Evolutionary conservation across 164 flowering plant genomes (phyloP), one percentile per base, ranked within the genome.

Genomic region (Aristolochia contorta): DNA sequence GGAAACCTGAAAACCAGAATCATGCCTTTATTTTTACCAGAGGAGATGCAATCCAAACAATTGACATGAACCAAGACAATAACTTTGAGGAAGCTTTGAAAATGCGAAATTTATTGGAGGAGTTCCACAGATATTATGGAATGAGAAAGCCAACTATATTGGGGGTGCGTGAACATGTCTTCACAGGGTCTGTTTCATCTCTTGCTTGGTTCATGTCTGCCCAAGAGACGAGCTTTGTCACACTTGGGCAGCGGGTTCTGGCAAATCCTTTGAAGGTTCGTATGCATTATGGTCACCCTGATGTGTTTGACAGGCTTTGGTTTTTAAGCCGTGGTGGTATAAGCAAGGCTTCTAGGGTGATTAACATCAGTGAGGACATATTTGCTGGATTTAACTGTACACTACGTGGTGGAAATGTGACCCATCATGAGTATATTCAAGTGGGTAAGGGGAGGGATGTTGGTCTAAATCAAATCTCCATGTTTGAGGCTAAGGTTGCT

Each of bases 151-250:
- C 98, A 13, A 89, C 98, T 25, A 89, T 92, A 30, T 74, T 92
- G 54, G 98, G 98, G 60, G 93, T 92, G 19, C 89, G 98, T 25
- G 98, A 92, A 70, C 78, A 84, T 61, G 67, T 89, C 65, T 87
- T 92, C 71, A 90, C 98, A 0, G 97, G 98, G 32, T 87, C 96
- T 46, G 98, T 89, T 0, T 92, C 96, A 13, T 92, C 98, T 6
- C 91, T 89, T 59, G 98, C 97, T 49, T 81, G 94, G 97, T 92
- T 92, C 73, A 92, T 92, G 98, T 92, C 97, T 62, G 90, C 96
- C 50, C 98, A 92, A 72, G 98, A 92, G 66, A 86, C 78, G 25
- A 92, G 94, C 69, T 92, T 92, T 75, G 97, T 87, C 66, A 92
- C 97, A 14, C 70, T 92, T 46, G 97, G 87, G 45, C 98, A 92